phyloP scores from a whole-genome alignment of 768 basidiomycete species.

The Phylloporus sp. region DNA sequence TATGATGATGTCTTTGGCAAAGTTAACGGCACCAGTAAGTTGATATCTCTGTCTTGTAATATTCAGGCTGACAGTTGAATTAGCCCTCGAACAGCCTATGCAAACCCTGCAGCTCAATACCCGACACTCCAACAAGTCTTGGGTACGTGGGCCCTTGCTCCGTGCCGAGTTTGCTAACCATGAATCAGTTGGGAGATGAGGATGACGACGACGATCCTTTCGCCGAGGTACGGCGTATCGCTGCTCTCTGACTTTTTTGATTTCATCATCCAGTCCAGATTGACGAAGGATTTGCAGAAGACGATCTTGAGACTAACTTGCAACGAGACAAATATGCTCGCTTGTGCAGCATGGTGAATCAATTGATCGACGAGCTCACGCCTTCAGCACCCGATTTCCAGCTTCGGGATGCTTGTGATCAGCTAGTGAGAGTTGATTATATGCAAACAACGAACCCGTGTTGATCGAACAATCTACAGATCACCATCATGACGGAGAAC shows the following conservation, averaged over 20 bases:
- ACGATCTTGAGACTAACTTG: conserved; percentile 87
- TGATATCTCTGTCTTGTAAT: background rate
- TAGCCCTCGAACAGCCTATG: conserved; percentile 51
- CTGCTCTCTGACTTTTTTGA: background rate
- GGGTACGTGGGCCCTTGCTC: conserved; percentile 45
- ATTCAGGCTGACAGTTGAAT: conserved; percentile 23
- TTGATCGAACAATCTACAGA: conserved; percentile 38
- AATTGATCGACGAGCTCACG: conserved; percentile 81
- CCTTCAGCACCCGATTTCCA: conserved; percentile 79
- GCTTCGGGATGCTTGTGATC: conserved; percentile 79
- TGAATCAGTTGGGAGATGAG: conserved; percentile 65
- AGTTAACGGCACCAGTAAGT: conserved; percentile 59
- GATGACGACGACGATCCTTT: conserved; percentile 95
- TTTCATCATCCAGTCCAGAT: conserved; percentile 45
- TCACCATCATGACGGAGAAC: conserved; percentile 67
- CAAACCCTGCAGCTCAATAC: conserved; percentile 84
- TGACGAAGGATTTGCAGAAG: conserved; percentile 88
- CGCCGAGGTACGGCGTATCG: conserved; percentile 58
- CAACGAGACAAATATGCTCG: conserved; percentile 92
- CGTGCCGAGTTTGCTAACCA: background rate
- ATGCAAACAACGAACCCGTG: background rate
- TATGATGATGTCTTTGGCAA: conserved; percentile 95
- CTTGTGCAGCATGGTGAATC: conserved; percentile 72
- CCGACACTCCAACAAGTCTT: conserved; percentile 82
- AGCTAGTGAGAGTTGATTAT: conserved; percentile 53